Conservation (phyloP, 495 filamentous ascomycete genomes). For the Aspergillus nidulans region DNA sequence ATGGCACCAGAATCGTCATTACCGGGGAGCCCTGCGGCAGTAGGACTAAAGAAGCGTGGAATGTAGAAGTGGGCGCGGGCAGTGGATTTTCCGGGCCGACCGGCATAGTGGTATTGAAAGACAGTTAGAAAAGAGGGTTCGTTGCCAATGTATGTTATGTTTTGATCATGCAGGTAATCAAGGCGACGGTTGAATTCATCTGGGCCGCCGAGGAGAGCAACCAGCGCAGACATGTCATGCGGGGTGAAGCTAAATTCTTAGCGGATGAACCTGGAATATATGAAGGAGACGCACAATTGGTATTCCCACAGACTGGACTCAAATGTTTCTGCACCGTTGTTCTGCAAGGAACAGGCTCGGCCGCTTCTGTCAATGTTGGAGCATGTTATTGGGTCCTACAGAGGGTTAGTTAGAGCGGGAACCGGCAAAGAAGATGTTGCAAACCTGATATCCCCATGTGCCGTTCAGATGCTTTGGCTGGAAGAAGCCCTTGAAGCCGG, state of each 20-base stretch:
- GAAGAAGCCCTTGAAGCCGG: constrained; percentile 62
- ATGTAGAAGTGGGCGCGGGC: constrained; percentile 41
- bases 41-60: constrained; percentile 39
- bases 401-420: not conserved
- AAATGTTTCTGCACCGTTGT: constrained; percentile 53
- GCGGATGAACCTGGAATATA: not conserved
- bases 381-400: constrained; percentile 53
- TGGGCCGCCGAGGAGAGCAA: constrained; percentile 55
- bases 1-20: constrained; percentile 61
- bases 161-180: constrained; percentile 55
- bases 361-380: constrained; percentile 40
- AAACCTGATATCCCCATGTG: constrained; percentile 49
- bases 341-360: constrained; percentile 61
- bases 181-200: constrained; percentile 57
- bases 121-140: constrained; percentile 67
- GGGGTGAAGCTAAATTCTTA: constrained; percentile 51
- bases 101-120: constrained; percentile 71
- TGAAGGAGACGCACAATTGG: constrained; percentile 45
- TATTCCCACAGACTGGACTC: constrained; percentile 71
- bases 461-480: constrained; percentile 58
- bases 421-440: not conserved
- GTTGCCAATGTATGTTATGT: constrained; percentile 61
- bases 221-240: constrained; percentile 65
- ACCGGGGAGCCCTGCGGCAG: constrained; percentile 48
- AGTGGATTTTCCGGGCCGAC: constrained; percentile 55